These are phyloP conservation scores for Xylariales sp. DNA, from an alignment of 2,329 filamentous ascomycete genomes.

Conservation along the genomic window DNA sequence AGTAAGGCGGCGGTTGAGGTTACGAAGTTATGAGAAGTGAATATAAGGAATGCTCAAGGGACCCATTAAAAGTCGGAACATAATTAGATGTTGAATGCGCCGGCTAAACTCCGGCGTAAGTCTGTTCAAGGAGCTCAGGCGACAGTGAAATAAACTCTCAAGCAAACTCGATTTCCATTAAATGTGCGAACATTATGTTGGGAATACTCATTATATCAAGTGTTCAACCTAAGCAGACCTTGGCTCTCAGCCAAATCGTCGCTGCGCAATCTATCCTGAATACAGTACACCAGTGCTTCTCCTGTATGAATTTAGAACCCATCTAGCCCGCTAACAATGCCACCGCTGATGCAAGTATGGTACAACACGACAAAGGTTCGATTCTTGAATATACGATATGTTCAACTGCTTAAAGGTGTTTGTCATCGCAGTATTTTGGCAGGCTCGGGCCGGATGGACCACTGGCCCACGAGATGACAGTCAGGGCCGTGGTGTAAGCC, in stretches of 20 bases:
- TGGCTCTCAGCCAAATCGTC: not conserved
- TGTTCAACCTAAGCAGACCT: not conserved
- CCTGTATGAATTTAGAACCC: not conserved
- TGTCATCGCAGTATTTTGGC: conserved; percentile 52
- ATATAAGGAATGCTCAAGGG: too few species aligned
- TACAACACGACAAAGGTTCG: too few species aligned
- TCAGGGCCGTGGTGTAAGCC: conserved; percentile 85
- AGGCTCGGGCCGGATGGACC: conserved; percentile 39
- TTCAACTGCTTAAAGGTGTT: conserved; percentile 21
- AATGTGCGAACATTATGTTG: not conserved
- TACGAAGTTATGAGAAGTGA: too few species aligned
- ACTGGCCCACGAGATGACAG: conserved; percentile 78
- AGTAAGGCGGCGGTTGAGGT: too few species aligned
- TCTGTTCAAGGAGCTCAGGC: too few species aligned
- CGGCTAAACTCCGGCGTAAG: not conserved
- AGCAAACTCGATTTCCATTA: not conserved
- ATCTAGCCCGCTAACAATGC: conserved; percentile 8
- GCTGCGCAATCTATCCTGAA: conserved; percentile 2
- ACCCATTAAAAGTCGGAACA: too few species aligned
- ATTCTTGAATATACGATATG: too few species aligned
- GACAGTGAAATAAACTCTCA: not conserved
- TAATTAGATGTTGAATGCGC: too few species aligned
- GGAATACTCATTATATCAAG: not conserved
- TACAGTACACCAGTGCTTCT: not conserved
- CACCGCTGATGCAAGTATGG: conserved; percentile 18